Evolutionary conservation across 495 filamentous ascomycete species (phyloP), one percentile per base, ranked within the genome.

Genomic region (Penicillium taxi): DNA sequence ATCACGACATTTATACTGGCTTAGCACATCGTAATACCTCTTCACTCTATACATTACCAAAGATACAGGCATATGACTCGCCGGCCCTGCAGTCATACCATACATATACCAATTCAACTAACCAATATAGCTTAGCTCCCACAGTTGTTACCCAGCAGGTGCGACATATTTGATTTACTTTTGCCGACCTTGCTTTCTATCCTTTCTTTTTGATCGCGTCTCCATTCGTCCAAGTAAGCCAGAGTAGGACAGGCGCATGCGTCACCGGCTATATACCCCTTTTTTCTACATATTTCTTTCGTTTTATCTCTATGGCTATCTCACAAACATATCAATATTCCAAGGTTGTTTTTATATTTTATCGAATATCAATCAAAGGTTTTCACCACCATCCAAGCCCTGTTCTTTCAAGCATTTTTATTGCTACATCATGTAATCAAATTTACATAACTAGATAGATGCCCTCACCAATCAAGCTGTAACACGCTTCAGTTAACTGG

Each of bases 251-350:
- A 32, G 42, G 43, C 40, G 37, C 47, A 33, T 36, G 26, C 26
- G 33, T 35, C 22, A 8, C 33, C 18, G 24, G 19, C 15, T 31
- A 12, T 22, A 43, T 46, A 53, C 50, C 42, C 39, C 39, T 33
- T 28, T 28, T 25, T 31, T 14, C n/a, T n/a, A n/a, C n/a, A n/a
- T n/a, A n/a, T 20, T 35, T 32, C 15, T 27, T 26, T 2, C 14
- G n/a, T 14, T 14, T 18, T n/a, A 26, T 36, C 17, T 36, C 16
- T 24, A 36, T 26, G 16, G 19, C 32, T 22, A n/a, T n/a, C n/a
- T n/a, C n/a, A n/a, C n/a, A n/a, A n/a, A n/a, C n/a, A n/a, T n/a
- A n/a, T n/a, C n/a, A n/a, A n/a, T n/a, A n/a, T n/a, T n/a, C n/a
- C n/a, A n/a, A n/a, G n/a, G n/a, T n/a, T n/a, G n/a, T n/a, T n/a